phyloP scores from a whole-genome alignment of 2,329 filamentous ascomycete species.

The Cladorrhinum sp. region DNA sequence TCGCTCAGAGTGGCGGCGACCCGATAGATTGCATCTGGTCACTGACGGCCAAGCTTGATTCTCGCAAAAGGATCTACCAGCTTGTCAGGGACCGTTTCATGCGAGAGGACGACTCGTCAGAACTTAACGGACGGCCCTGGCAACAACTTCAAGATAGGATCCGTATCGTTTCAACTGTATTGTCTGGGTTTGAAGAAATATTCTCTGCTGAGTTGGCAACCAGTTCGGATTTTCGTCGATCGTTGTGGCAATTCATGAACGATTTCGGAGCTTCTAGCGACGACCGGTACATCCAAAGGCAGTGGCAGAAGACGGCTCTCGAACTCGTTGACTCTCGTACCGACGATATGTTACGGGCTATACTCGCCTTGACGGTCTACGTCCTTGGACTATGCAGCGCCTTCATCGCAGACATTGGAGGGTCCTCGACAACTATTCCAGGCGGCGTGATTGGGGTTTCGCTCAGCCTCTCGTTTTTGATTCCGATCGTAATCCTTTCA shows the following conservation, averaged over 20 bases:
- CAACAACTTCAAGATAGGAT: background rate
- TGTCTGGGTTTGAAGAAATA: background rate
- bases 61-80: background rate
- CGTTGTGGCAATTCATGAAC: background rate
- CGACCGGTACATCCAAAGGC: background rate
- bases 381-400: slow-evolving; percentile 1
- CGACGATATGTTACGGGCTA: background rate
- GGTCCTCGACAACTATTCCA: background rate
- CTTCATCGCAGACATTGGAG: background rate
- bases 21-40: slow-evolving; percentile 8
- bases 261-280: background rate
- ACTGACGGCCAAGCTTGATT: background rate
- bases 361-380: slow-evolving; percentile 2
- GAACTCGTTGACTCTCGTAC: slow-evolving; percentile 4
- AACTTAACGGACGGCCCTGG: background rate
- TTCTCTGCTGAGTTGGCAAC: background rate
- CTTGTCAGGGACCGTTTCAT: background rate
- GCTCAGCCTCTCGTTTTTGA: slow-evolving; percentile 6
- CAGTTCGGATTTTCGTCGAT: background rate
- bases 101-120: background rate
- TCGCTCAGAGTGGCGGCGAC: background rate
- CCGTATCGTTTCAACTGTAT: background rate
- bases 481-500: slow-evolving; percentile 5
- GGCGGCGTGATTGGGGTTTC: slow-evolving; percentile 6
- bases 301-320: slow-evolving; percentile 1